Percentiles rank a stretch among this genome's conserved stretches.
Evolutionary conservation across 208 protist genomes (phyloP).

Genomic region (Naegleria lovaniensis): DNA sequence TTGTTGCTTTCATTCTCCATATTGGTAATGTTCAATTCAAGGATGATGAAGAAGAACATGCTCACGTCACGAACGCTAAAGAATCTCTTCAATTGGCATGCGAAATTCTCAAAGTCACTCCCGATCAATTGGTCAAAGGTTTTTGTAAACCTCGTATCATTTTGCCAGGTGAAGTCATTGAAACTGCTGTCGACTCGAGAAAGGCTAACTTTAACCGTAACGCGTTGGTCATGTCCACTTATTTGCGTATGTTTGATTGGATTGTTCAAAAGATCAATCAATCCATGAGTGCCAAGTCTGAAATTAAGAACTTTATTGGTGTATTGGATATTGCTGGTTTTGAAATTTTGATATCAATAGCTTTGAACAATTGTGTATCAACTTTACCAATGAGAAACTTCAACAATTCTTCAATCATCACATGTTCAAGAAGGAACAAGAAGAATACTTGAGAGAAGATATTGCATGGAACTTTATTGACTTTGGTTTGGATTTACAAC

Average conservation of each 20-base stretch:
- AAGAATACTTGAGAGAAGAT: constrained; percentile 35
- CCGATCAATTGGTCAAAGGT: neutral
- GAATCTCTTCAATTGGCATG: neutral
- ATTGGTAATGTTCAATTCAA: constrained; percentile 52
- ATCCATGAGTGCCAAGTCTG: constrained; percentile 36
- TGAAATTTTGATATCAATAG: constrained; percentile 82
- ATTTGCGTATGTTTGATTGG: constrained; percentile 49
- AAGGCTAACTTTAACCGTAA: constrained; percentile 56
- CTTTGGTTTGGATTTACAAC: constrained; percentile 24
- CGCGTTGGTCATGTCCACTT: constrained; percentile 51
- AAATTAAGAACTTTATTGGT: constrained; percentile 73
- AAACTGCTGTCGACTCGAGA: neutral
- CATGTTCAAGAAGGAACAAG: constrained; percentile 44
- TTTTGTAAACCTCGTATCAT: neutral
- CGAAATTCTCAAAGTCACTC: neutral
- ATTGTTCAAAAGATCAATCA: constrained; percentile 42
- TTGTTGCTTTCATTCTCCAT: constrained; percentile 53
- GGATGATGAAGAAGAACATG: neutral
- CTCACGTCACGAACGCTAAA: neutral
- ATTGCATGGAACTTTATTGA: constrained; percentile 29
- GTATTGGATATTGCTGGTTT: constrained; percentile 92
- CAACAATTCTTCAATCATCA: constrained; percentile 45
- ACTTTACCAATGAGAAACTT: constrained; percentile 42
- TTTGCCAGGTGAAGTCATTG: neutral
- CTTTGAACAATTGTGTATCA: constrained; percentile 90